Base-by-base conservation (phyloP, 208 protist genomes). In the Tritrichomonas foetus region DNA sequence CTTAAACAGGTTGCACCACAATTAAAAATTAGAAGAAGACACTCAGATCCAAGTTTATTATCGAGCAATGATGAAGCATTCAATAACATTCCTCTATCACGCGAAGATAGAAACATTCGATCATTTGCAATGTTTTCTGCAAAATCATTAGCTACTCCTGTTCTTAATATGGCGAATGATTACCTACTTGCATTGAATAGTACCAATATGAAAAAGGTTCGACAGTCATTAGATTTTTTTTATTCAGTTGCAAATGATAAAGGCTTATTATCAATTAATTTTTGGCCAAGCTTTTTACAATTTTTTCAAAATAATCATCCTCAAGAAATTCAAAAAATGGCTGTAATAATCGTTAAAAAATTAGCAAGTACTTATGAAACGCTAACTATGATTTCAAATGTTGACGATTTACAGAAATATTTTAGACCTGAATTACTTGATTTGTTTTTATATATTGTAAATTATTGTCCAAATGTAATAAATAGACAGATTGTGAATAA, bases 401-500 rank as follows among this genome's bases (percentile, higher is more conserved):
- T 84, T 13, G 0, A 9, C 3, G 39, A 84, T 53, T n/a, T 84
- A 5, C 25, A 11, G 33, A 3, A 84, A 53, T 84, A 33, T 53
- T 55, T 84, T 33, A 25, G 16, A 25, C 74, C 74, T 33, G 27
- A 22, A 33, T 39, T n/a, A 33, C 3, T 84, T 11, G 36, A 49
- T 84, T 84, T 55, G 9, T 84, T 84, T 53, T 53, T 84, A n/a
- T 84, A 84, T 53, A 55, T 84, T 44, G 39, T 53, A 33, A 53
- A 8, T 47, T 84, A 33, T 47, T 3, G 49, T 53, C 74, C 74
- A 25, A 25, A 3, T n/a, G 9, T 20, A 33, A 8, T 84, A 2
- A 22, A 84, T 53, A 25, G 53, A 8, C 44, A 25, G 2, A 55
- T 53, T 8, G 13, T 84, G 1, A 53, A 84, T 16, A 0, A 1